Conservation (phyloP, 768 basidiomycete genomes). For the Rhodocollybia butyracea region DNA sequence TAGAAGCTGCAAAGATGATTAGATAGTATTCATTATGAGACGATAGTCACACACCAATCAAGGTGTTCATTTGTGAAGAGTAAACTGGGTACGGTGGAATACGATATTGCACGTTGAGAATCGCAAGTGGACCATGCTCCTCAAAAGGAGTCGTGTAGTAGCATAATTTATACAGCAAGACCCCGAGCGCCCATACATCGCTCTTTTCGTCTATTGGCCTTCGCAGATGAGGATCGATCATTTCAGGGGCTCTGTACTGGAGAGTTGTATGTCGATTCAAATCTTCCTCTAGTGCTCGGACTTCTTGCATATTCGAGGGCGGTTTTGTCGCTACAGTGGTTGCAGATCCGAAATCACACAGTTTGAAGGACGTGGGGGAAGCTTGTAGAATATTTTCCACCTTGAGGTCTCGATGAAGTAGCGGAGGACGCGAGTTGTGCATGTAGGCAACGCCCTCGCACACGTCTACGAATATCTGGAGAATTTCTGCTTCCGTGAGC, state of each 20-base stretch:
- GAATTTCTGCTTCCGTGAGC: slow-evolving; percentile 91
- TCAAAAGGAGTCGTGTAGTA: slow-evolving; percentile 99
- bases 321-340: slow-evolving; percentile 66
- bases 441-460: slow-evolving; percentile 96
- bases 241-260: slow-evolving; percentile 98
- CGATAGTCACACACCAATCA: slow-evolving; percentile 63
- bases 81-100: slow-evolving; percentile 88
- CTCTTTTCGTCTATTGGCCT: slow-evolving; percentile 89
- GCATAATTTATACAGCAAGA: slow-evolving; percentile 95
- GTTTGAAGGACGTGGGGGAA: slow-evolving; percentile 79
- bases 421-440: slow-evolving; percentile 88
- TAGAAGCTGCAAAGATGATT: slow-evolving; percentile 56
- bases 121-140: slow-evolving; percentile 94
- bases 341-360: slow-evolving; percentile 98
- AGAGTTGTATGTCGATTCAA: slow-evolving; percentile 93
- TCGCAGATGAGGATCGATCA: slow-evolving; percentile 88
- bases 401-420: slow-evolving; percentile 96
- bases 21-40: slow-evolving; percentile 8
- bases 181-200: slow-evolving; percentile 97
- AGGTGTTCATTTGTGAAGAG: slow-evolving; percentile 73
- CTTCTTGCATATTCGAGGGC: slow-evolving; percentile 78
- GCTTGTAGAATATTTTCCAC: slow-evolving; percentile 98
- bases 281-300: slow-evolving; percentile 85
- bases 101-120: slow-evolving; percentile 93
- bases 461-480: slow-evolving; percentile 97